Conservation (phyloP, 768 basidiomycete species). For the Tulasnella sp. region DNA sequence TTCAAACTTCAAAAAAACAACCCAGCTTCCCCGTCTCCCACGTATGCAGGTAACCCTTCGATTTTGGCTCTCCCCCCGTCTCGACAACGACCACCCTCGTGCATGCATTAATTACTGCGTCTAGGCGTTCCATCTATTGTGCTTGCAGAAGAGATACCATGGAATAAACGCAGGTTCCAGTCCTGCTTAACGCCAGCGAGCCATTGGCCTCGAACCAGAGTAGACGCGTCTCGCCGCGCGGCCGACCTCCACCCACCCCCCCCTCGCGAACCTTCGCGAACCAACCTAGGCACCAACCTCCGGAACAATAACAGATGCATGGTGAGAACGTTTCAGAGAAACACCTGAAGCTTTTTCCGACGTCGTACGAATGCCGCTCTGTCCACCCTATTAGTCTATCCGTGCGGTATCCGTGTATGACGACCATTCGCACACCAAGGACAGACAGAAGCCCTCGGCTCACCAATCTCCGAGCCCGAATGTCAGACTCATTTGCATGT, state of each 20-base stretch:
- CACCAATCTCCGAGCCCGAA: background rate
- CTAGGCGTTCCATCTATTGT: no score
- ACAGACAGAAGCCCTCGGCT: constrained; percentile 8
- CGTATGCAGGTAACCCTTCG: background rate
- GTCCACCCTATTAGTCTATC: background rate
- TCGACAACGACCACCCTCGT: background rate
- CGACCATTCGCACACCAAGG: background rate
- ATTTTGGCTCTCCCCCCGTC: background rate
- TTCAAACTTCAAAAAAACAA: constrained; percentile 3
- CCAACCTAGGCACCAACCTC: background rate
- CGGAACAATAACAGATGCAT: background rate
- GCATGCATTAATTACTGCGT: no score
- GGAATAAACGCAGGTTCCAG: background rate
- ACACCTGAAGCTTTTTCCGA: background rate
- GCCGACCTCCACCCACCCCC: background rate
- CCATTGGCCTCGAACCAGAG: background rate
- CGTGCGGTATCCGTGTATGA: background rate
- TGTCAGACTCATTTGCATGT: background rate
- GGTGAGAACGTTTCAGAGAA: background rate
- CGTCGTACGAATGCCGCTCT: background rate
- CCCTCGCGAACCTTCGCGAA: no score
- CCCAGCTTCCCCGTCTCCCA: constrained; percentile 1
- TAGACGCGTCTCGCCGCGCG: background rate
- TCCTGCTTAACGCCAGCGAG: background rate
- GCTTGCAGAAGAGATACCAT: background rate